A percentile compares a stretch with the other conserved stretches of the same genome.
Conservation (phyloP, 169 alveolate species). For the Plasmodium gonderi region DNA sequence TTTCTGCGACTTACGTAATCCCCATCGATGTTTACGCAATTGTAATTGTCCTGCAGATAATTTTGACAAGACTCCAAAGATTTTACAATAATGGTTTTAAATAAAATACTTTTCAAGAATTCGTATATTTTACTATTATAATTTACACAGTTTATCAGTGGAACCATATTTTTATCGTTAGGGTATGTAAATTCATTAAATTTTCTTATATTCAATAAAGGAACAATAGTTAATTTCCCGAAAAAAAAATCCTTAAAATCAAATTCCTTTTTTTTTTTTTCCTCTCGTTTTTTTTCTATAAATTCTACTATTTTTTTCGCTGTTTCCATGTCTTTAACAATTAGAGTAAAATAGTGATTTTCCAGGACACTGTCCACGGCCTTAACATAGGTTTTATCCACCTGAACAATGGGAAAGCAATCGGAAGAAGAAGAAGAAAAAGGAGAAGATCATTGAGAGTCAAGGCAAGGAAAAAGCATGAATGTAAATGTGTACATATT, state of each 20-base stretch:
- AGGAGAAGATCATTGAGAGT: too few species aligned
- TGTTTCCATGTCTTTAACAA: constrained; percentile 69
- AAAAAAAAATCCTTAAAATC: constrained; percentile 60
- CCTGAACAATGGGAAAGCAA: constrained; percentile 8
- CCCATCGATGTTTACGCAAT: constrained; percentile 71
- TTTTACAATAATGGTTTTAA: constrained; percentile 66
- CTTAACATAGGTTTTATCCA: constrained; percentile 51
- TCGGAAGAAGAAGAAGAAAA: too few species aligned
- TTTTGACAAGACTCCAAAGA: constrained; percentile 64
- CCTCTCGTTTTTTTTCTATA: constrained; percentile 65
- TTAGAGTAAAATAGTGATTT: constrained; percentile 59
- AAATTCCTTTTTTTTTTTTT: constrained; percentile 65
- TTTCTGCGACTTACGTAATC: constrained; percentile 50
- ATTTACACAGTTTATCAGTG: constrained; percentile 72
- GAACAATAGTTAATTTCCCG: constrained; percentile 71
- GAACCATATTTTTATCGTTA: constrained; percentile 58
- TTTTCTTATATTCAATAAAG: constrained; percentile 58
- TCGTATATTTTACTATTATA: constrained; percentile 61
- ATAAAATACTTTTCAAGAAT: constrained; percentile 63
- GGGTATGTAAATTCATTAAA: constrained; percentile 51
- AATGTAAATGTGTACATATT: too few species aligned
- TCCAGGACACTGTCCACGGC: constrained; percentile 69
- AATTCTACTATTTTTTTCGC: constrained; percentile 69
- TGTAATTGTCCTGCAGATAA: constrained; percentile 52
- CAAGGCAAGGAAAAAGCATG: too few species aligned